A percentile compares a stretch with the other conserved stretches of the same genome.
Evolutionary conservation across 345 rosid genomes (phyloP).

Genomic region (Eucalyptus pauciflora): DNA sequence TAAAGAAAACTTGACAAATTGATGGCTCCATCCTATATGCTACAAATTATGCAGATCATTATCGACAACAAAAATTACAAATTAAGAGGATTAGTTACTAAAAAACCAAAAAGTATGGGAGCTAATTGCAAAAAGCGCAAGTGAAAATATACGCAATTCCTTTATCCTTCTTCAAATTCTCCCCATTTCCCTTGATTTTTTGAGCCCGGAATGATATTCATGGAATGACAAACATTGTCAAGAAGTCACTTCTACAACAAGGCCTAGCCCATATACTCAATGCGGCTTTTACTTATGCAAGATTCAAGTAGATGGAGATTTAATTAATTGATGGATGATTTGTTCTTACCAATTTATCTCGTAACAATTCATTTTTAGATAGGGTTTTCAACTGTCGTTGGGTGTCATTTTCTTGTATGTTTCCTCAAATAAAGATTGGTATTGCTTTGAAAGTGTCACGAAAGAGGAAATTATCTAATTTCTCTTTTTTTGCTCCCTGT

Average conservation of each 20-base stretch:
- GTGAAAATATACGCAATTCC: background rate
- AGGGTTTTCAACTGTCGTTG: background rate
- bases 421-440: background rate
- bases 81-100: background rate
- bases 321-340: background rate
- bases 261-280: background rate
- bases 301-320: background rate
- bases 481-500: background rate
- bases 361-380: background rate
- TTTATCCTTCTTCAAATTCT: background rate
- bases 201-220: rapidly evolving
- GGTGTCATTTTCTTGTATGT: background rate
- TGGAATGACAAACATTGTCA: background rate
- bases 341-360: background rate
- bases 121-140: background rate
- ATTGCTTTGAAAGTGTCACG: background rate
- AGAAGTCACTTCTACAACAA: background rate
- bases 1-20: background rate
- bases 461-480: background rate
- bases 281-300: background rate
- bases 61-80: background rate
- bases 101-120: background rate
- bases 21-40: background rate
- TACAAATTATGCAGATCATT: background rate
- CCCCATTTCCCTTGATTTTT: background rate